Base-by-base conservation (phyloP, 768 basidiomycete genomes). In the Cystofilobasidium bisporidii region DNA sequence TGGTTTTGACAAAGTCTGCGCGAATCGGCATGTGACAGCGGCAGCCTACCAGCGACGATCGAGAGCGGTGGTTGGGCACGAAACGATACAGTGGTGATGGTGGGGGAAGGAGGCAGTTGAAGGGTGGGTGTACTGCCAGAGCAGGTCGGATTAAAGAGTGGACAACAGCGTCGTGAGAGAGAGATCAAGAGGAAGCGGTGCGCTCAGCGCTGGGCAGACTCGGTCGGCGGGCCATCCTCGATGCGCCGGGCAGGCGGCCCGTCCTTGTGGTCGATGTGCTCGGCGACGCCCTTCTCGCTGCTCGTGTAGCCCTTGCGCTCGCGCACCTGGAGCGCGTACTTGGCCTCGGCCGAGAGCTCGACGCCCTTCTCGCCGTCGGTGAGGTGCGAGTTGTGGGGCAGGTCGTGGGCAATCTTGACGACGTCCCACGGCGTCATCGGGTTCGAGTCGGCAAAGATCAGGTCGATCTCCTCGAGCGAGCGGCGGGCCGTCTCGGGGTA, bases 381-480 rank as follows among this genome's bases (percentile, higher is more conserved):
- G 28, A 14, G 14, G 53, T 64, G 53, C 12, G n/a, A 26, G 2
- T 55, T 18, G 24, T 40, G 15, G 8, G 63, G 63, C 0, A 64
- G 22, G 38, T 43, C 53, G 26, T 43, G 12, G 28, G 63, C 53
- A 17, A 64, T 57, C 38, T 32, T 28, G 40, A 64, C 63, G 26
- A 64, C 63, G 28, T 64, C 63, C 63, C 63, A 64, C 26, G 63
- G 63, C 24, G 63, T 64, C 53, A 17, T 24, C 14, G 63, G 53
- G 63, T 57, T 64, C 17, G 53, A 30, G 26, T 41, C 24, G 2
- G 10, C 33, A 40, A 69, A 69, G 67, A 69, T 69, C 28, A 24
- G n/a, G 62, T 69, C 62, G 38, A 69, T 68, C 22, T 71, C 68
- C 55, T 71, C 71, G 33, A 71, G 57, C 9, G 68, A 69, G 0